Evolutionary conservation across 164 flowering plant genomes (phyloP).

Genomic region (Vitis labrusca): DNA sequence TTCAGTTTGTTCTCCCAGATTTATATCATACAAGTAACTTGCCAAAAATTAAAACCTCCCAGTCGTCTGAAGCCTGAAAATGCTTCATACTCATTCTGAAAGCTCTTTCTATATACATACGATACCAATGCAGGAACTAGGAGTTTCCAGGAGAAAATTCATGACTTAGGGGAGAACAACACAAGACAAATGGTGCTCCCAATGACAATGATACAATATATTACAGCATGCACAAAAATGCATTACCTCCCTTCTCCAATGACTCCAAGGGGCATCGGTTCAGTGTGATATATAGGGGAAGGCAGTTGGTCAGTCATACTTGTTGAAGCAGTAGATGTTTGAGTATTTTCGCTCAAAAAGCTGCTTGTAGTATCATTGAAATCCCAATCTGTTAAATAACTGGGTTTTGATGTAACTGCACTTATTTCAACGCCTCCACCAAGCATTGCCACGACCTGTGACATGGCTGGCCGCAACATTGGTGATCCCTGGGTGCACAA

Average conservation of each 20-base stretch:
- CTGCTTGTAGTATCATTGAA: neutral
- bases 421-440: slow-evolving; percentile 42
- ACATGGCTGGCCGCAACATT: slow-evolving; percentile 34
- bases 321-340: neutral
- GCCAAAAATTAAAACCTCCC: too few species aligned
- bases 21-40: too few species aligned
- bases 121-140: too few species aligned
- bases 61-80: too few species aligned
- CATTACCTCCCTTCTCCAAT: slow-evolving; percentile 8
- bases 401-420: slow-evolving; percentile 32
- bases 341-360: neutral
- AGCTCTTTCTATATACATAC: too few species aligned
- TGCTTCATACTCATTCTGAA: too few species aligned
- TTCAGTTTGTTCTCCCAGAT: too few species aligned
- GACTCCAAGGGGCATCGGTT: neutral
- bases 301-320: neutral
- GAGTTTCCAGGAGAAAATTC: too few species aligned
- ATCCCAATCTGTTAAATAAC: slow-evolving; percentile 40
- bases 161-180: too few species aligned
- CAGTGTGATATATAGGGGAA: neutral
- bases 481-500: slow-evolving; percentile 57
- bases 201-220: too few species aligned
- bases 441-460: slow-evolving; percentile 38
- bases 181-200: too few species aligned
- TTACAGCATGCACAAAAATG: too few species aligned